Base-by-base conservation (phyloP, 768 basidiomycete species). In the Mycena haematopus region DNA sequence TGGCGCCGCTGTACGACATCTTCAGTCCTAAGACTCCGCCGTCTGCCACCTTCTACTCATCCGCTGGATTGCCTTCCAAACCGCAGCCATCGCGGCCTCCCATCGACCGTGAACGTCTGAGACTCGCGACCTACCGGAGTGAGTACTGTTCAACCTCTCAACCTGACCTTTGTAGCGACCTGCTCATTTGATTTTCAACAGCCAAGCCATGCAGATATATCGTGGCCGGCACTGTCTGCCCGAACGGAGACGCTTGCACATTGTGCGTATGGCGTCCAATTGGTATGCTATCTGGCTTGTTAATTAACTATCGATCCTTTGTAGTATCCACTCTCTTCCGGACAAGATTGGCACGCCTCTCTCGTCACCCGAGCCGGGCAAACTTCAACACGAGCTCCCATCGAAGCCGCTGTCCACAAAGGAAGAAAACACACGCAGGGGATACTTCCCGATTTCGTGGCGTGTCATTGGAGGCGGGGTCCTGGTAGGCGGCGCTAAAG, bases 391-490 rank as follows among this genome's bases (percentile, higher is more conserved):
- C 29, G 62, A 63, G 19, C 68, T 69, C 22, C 69, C 68, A 0
- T 35, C 61, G 15, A 71, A 67, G 27, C 70, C 71, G n/a, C 19
- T 67, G 14, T 68, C 71, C 38, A 15, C 60, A 6, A 58, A 74
- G 35, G 79, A 80, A 45, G 78, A 79, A 33, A 76, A 71, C 63
- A 73, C 69, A 44, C 73, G 78, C 68, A 85, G 75, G 64, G 81
- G 81, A 60, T 88, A 78, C 71, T 87, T 84, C 66, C 89, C 89
- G 27, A 80, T 92, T 49, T 80, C 83, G 5, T 92, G 90, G 90
- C 81, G 90, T 45, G 89, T 92, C 14, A 88, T 92, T 53, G 89
- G 90, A 0, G 90, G 90, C 15, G 90, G 90, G 3, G 90, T 91
- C n/a, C 80, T 84, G 73, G 81, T 91, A 79, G 82, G 81, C 38